Evolutionary conservation across 2,329 filamentous ascomycete species (phyloP).

Genomic region (Aureobasidium leucospermi): DNA sequence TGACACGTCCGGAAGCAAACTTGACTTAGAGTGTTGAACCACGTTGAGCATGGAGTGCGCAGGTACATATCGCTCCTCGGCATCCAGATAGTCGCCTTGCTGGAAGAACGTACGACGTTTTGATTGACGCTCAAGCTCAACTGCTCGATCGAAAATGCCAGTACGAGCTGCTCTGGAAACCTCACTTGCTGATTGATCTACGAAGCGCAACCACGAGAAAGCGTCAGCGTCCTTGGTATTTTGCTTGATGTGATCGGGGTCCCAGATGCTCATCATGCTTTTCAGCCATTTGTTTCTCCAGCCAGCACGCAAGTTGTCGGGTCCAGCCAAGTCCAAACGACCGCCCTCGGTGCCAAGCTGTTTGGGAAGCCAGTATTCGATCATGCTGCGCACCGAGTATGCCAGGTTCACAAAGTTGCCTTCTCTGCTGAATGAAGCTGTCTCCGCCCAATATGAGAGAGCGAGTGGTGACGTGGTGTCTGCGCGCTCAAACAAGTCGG

Average conservation of each 20-base stretch:
- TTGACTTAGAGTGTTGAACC: conserved; percentile 5
- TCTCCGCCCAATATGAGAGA: conserved; percentile 84
- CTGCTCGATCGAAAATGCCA: conserved; percentile 66
- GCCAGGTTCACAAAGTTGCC: conserved; percentile 69
- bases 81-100: conserved; percentile 33
- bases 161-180: conserved; percentile 61
- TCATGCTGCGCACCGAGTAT: conserved; percentile 80
- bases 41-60: conserved; percentile 78
- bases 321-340: conserved; percentile 64
- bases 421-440: conserved; percentile 88
- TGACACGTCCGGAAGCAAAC: conserved; percentile 55
- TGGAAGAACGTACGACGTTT: conserved; percentile 39
- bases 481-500: conserved; percentile 90
- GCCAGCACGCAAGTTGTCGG: conserved; percentile 66
- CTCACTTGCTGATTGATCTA: conserved; percentile 68
- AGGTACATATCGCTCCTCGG: conserved; percentile 55
- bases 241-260: conserved; percentile 65
- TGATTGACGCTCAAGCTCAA: conserved; percentile 45
- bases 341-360: conserved; percentile 77
- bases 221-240: conserved; percentile 55
- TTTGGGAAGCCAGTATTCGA: conserved; percentile 76
- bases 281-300: conserved; percentile 71
- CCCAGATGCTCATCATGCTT: conserved; percentile 87
- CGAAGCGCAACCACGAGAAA: conserved; percentile 88
- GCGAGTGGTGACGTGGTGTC: conserved; percentile 84